A percentile compares a stretch with the other conserved stretches of the same genome.
phyloP scores from a whole-genome alignment of 805 yeast genomes.

The Wickerhamiella domercqiae region DNA sequence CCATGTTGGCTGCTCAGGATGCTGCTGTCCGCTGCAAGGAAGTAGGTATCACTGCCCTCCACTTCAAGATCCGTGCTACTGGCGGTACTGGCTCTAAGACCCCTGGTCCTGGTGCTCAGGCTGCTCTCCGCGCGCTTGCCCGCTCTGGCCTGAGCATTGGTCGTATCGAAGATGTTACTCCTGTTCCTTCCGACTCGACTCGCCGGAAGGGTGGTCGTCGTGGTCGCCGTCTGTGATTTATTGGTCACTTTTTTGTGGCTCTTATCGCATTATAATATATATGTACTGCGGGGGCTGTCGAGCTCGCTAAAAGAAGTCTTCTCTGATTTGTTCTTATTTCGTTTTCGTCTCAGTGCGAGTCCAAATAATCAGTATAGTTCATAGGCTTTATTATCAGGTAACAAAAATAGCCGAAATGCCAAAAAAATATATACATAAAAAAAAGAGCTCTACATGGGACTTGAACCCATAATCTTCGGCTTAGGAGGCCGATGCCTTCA shows the following conservation, averaged over 20 bases:
- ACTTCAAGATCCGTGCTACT: conserved; percentile 98
- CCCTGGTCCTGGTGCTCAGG: conserved; percentile 99
- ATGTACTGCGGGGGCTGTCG: background rate
- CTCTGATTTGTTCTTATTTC: no score
- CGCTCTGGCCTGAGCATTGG: conserved; percentile 99
- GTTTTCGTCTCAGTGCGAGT: no score
- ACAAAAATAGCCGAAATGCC: no score
- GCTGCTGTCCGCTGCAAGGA: conserved; percentile 98
- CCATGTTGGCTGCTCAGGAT: conserved; percentile 99
- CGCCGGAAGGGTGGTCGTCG: conserved; percentile 99
- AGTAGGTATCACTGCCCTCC: conserved; percentile 99
- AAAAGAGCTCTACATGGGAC: conserved; percentile 36
- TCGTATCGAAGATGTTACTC: conserved; percentile 99
- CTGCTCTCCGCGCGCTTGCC: conserved; percentile 97
- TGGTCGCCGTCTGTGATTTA: conserved; percentile 90
- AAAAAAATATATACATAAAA: background rate
- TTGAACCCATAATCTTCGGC: conserved; percentile 57
- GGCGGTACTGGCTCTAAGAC: conserved; percentile 99
- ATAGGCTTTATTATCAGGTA: no score
- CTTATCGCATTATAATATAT: background rate
- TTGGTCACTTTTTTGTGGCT: conserved; percentile 9
- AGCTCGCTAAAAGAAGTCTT: background rate
- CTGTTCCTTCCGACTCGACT: conserved; percentile 99
- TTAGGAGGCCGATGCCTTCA: conserved; percentile 54
- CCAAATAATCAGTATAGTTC: no score